phyloP scores from a whole-genome alignment of 192 early-diverging fungal genomes.

The Cladochytrium replicatum region DNA sequence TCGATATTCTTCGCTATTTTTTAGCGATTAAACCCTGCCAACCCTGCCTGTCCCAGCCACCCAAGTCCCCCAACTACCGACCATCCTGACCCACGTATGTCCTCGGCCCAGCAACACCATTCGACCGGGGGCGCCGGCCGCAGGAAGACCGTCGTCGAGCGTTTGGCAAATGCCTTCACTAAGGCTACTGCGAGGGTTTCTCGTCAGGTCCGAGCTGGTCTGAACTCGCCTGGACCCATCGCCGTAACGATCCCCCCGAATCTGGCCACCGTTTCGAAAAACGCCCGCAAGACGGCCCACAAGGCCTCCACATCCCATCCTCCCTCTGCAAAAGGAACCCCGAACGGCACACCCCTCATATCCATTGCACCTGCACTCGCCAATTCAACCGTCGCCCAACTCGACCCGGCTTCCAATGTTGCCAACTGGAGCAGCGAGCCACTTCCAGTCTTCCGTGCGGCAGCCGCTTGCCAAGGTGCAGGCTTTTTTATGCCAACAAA shows the following conservation, averaged over 20 bases:
- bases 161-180: neutral
- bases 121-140: too few relatives aligned
- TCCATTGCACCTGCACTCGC: too few relatives aligned
- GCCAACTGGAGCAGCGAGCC: neutral
- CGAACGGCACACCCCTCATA: too few relatives aligned
- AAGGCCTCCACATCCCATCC: neutral
- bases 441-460: neutral
- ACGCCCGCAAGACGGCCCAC: neutral
- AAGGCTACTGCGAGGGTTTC: neutral
- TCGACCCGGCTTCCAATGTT: neutral
- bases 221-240: neutral
- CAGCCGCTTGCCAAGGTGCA: slow-evolving; percentile 1
- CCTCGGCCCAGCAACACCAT: too few relatives aligned
- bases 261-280: neutral
- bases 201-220: neutral
- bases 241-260: neutral
- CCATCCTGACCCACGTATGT: too few relatives aligned
- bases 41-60: too few relatives aligned
- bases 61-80: too few relatives aligned
- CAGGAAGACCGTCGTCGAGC: neutral
- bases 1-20: too few relatives aligned
- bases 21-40: too few relatives aligned
- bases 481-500: neutral
- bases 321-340: too few relatives aligned
- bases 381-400: too few relatives aligned